Percentiles rank a stretch among this genome's conserved stretches.
These are phyloP conservation scores for Penicillium sp. DNA, from an alignment of 2,329 filamentous ascomycete species.

Conservation along the genomic window DNA sequence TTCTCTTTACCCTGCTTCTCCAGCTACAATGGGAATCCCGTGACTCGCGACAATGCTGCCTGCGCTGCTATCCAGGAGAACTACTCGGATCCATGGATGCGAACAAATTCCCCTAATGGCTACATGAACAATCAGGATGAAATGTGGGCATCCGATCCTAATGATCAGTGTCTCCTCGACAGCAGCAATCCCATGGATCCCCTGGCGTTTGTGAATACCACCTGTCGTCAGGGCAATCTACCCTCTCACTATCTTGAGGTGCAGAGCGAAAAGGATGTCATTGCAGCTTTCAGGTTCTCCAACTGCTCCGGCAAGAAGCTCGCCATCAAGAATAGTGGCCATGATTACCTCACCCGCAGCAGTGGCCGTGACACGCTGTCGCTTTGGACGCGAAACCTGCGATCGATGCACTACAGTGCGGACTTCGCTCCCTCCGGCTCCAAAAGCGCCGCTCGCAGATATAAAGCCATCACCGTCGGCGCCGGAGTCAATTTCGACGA, in stretches of 20 bases:
- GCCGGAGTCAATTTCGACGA: conserved; percentile 26
- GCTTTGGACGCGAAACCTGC: conserved; percentile 26
- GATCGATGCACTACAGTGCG: background rate
- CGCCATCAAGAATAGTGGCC: conserved; percentile 29
- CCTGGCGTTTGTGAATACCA: background rate
- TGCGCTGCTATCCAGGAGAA: background rate
- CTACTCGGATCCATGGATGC: conserved; percentile 11
- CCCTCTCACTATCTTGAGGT: conserved; percentile 1
- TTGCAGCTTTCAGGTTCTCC: conserved; percentile 7
- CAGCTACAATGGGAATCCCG: background rate
- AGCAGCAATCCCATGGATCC: conserved; percentile 8
- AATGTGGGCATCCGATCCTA: conserved; percentile 16
- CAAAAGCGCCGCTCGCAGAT: background rate
- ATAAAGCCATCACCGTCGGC: conserved; percentile 8
- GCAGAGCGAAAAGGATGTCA: background rate
- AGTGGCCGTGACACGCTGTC: conserved; percentile 24
- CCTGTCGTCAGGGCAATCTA: background rate
- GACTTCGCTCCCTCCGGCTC: background rate
- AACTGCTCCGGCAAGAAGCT: conserved; percentile 8
- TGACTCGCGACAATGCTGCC: background rate
- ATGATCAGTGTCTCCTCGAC: conserved; percentile 15
- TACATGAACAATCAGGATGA: conserved; percentile 20
- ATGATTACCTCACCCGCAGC: conserved; percentile 29
- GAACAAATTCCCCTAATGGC: conserved; percentile 13
- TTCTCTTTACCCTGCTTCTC: background rate